Evolutionary conservation across 768 basidiomycete species (phyloP).

Genomic region (Lyophyllum decastes): DNA sequence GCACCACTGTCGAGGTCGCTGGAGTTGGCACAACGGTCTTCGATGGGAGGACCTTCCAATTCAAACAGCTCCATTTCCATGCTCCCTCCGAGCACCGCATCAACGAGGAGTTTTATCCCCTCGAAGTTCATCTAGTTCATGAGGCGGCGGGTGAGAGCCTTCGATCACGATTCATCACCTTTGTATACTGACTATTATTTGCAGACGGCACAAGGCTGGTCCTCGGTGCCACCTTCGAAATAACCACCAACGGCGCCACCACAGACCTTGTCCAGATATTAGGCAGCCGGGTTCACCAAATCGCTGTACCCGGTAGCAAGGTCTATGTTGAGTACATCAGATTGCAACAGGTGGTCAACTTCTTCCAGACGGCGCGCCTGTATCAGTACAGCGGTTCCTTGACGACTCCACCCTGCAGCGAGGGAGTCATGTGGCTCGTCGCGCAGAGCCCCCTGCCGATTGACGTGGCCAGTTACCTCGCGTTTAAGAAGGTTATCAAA

Average conservation of each 20-base stretch:
- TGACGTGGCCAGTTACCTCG: slow-evolving; percentile 3
- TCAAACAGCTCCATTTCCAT: slow-evolving; percentile 11
- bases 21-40: slow-evolving; percentile 1
- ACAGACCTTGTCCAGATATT: slow-evolving; percentile 1
- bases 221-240: slow-evolving; percentile 6
- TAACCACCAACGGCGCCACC: slow-evolving; percentile 4
- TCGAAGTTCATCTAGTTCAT: slow-evolving; percentile 10
- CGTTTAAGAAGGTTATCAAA: slow-evolving; percentile 10
- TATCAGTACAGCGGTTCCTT: slow-evolving; percentile 10
- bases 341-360: background rate
- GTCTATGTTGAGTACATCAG: background rate
- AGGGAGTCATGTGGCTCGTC: slow-evolving; percentile 10
- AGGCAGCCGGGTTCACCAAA: background rate
- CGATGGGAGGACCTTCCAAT: background rate
- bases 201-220: slow-evolving; percentile 7
- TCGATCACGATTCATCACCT: background rate
- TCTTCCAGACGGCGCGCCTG: background rate
- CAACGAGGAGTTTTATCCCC: slow-evolving; percentile 7
- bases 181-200: background rate
- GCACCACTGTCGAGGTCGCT: slow-evolving; percentile 6
- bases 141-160: background rate
- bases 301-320: slow-evolving; percentile 1
- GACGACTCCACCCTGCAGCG: slow-evolving; percentile 13
- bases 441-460: slow-evolving; percentile 1
- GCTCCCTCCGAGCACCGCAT: slow-evolving; percentile 11